These are phyloP conservation scores for Psidium friedrichsthalianum DNA, from an alignment of 345 rosid species.

Conservation along the genomic window DNA sequence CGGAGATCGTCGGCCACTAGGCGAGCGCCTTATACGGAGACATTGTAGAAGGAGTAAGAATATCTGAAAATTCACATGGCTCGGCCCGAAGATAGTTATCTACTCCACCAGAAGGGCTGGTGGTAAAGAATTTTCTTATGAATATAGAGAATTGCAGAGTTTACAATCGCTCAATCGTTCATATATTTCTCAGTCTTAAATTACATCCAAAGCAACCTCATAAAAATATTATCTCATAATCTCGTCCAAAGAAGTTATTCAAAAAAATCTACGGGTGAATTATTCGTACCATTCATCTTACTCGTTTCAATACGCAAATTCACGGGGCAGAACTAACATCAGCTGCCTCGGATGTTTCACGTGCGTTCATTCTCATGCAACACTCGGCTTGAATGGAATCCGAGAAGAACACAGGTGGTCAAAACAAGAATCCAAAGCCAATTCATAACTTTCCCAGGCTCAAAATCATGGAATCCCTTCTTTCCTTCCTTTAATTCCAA, in stretches of 20 bases:
- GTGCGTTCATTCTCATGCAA: not conserved
- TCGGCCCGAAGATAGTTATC: not conserved
- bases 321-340: not conserved
- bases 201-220: not conserved
- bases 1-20: no score
- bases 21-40: no score
- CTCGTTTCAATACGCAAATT: not conserved
- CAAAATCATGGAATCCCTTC: not conserved
- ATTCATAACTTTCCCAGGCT: not conserved
- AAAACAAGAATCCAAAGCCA: no score
- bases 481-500: not conserved
- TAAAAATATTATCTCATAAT: not conserved
- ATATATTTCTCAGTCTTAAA: not conserved
- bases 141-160: accelerated
- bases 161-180: not conserved
- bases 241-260: not conserved
- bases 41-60: not conserved
- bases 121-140: accelerated
- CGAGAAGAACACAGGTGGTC: no score
- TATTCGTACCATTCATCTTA: not conserved
- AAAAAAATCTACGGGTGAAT: not conserved
- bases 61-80: not conserved
- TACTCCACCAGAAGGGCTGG: accelerated
- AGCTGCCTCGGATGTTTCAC: not conserved
- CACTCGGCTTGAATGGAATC: no score